These are phyloP conservation scores for Tuber melanosporum DNA, from an alignment of 495 filamentous ascomycete species.

Conservation along the genomic window DNA sequence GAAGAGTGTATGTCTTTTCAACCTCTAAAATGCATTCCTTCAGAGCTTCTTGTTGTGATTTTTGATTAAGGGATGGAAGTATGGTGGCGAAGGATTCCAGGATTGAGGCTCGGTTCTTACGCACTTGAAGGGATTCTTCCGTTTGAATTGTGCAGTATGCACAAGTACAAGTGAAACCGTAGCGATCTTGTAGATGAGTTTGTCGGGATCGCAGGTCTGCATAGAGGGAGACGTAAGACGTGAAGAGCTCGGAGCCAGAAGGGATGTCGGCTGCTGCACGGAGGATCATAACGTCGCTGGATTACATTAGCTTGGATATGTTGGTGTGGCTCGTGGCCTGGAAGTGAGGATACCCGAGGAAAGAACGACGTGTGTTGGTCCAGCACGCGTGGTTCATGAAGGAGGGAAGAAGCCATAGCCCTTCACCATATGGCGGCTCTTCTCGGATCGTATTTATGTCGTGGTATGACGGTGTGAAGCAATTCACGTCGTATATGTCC, in stretches of 20 bases:
- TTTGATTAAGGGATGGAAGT: neutral
- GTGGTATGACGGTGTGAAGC: constrained; percentile 2
- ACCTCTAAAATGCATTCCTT: neutral
- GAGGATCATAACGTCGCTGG: neutral
- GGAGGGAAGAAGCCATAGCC: neutral
- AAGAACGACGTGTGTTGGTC: neutral
- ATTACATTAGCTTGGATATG: neutral
- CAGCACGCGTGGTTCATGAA: constrained; percentile 1
- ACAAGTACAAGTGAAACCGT: neutral
- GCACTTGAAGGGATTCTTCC: neutral
- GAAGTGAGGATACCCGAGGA: neutral
- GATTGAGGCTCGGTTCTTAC: neutral
- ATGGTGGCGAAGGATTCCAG: neutral
- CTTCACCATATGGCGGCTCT: neutral
- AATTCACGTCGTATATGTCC: neutral
- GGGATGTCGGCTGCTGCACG: neutral
- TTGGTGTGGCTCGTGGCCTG: neutral
- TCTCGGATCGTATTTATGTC: neutral
- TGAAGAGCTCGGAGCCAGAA: neutral
- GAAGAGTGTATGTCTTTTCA: constrained; percentile 1
- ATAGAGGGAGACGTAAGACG: neutral
- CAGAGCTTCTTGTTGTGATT: neutral
- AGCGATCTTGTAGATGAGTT: constrained; percentile 1
- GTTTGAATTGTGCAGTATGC: neutral
- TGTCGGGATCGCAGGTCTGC: neutral